These are phyloP conservation scores for Tilletiopsis washingtonensis DNA, from an alignment of 1,284 basidiomycete genomes.

Conservation along the genomic window DNA sequence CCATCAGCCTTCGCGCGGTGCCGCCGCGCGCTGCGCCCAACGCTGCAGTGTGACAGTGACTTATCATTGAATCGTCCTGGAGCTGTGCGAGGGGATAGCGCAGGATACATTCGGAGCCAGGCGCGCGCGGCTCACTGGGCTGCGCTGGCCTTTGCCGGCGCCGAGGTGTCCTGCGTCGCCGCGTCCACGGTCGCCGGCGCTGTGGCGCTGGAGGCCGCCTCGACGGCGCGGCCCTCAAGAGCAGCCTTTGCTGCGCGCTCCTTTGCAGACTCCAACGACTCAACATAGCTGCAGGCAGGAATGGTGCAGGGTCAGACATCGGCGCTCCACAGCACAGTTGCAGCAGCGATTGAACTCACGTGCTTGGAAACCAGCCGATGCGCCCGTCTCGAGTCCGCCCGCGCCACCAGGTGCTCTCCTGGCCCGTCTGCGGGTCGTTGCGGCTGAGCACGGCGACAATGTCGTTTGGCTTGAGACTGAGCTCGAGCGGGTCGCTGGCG, in stretches of 20 bases:
- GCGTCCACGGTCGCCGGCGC: background rate
- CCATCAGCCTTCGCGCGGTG: too few species aligned
- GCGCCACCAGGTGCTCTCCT: conserved; percentile 87
- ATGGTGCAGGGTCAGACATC: background rate
- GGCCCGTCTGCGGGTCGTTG: conserved; percentile 54
- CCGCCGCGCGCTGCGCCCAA: too few species aligned
- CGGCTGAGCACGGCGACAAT: conserved; percentile 82
- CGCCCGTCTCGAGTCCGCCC: conserved; percentile 86
- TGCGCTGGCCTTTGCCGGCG: too few species aligned
- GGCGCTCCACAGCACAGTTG: conserved; percentile 2
- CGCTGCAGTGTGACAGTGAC: too few species aligned
- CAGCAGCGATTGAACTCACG: conserved; percentile 53
- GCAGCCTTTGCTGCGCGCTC: conserved; percentile 29
- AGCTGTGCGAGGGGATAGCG: too few species aligned
- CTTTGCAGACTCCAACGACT: conserved; percentile 42
- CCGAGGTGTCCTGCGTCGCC: background rate
- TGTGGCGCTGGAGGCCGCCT: background rate
- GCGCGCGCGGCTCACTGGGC: too few species aligned
- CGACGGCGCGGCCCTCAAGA: background rate
- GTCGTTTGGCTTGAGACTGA: conserved; percentile 77
- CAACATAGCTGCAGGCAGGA: conserved; percentile 26
- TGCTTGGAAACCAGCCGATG: conserved; percentile 92
- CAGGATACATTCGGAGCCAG: too few species aligned
- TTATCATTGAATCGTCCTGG: too few species aligned
- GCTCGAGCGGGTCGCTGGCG: conserved; percentile 58